phyloP scores from a whole-genome alignment of 331 rosid species.

The Acacia pycnantha region DNA sequence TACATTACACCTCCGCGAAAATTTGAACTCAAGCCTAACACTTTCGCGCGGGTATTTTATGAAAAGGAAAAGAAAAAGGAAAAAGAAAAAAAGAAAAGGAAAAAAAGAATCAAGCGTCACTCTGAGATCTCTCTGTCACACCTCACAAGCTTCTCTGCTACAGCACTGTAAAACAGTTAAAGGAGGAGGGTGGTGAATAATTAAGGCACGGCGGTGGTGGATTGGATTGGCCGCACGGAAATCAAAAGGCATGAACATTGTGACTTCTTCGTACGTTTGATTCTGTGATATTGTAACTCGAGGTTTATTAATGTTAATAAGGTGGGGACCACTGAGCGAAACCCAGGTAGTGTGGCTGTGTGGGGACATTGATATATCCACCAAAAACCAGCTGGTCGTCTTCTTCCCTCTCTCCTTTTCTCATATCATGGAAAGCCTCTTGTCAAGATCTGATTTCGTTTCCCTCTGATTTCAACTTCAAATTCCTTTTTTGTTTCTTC shows the following conservation, averaged over 20 bases:
- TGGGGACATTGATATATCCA: constrained; percentile 39
- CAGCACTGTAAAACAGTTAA: background rate
- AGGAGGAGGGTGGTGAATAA: background rate
- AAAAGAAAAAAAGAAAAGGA: background rate
- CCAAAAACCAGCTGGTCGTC: constrained; percentile 60
- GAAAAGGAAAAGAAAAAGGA: background rate
- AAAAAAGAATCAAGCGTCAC: background rate
- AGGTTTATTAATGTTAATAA: background rate
- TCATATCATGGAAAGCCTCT: constrained; percentile 33
- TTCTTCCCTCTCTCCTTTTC: background rate
- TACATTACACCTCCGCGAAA: background rate
- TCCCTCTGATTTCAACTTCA: constrained; percentile 32
- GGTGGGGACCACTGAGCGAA: constrained; percentile 45
- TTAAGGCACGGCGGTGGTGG: background rate
- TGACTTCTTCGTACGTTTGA: constrained; percentile 17
- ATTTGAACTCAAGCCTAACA: background rate
- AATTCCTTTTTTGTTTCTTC: constrained; percentile 36
- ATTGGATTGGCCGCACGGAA: background rate
- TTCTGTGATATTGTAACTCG: background rate
- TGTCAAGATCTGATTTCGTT: constrained; percentile 70
- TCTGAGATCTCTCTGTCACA: background rate
- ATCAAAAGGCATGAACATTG: background rate
- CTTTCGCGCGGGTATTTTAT: background rate
- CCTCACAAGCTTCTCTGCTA: background rate
- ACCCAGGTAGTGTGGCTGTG: constrained; percentile 34